Conservation (phyloP, 2,329 filamentous ascomycete species). For the Penicillium frequentans region DNA sequence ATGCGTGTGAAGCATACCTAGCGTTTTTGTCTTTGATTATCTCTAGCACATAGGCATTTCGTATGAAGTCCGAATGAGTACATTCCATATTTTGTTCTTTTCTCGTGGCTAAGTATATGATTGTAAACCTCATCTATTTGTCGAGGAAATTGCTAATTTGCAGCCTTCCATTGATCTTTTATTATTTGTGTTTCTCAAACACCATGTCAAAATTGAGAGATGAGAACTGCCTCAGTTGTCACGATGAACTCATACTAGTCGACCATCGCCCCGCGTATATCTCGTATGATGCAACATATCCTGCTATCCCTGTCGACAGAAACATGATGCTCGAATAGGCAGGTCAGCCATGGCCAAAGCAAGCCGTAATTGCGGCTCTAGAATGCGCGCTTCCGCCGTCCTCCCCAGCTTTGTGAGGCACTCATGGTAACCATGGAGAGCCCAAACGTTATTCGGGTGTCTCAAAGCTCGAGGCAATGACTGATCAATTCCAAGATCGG, state of each 20-base stretch:
- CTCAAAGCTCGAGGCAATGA: constrained; percentile 63
- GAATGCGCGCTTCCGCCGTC: constrained; percentile 46
- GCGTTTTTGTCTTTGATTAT: neutral
- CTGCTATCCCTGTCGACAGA: constrained; percentile 44
- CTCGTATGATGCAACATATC: neutral
- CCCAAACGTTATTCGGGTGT: constrained; percentile 75
- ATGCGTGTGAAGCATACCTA: constrained; percentile 18
- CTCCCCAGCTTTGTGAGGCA: constrained; percentile 60
- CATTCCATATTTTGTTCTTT: constrained; percentile 6
- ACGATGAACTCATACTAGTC: too few relatives aligned
- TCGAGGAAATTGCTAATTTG: too few relatives aligned
- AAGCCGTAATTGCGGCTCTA: constrained; percentile 51
- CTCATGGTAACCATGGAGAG: constrained; percentile 71
- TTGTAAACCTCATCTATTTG: neutral
- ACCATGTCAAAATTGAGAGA: too few relatives aligned
- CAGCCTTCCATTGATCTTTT: too few relatives aligned
- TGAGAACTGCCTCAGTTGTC: too few relatives aligned
- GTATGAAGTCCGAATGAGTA: neutral
- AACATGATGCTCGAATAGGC: constrained; percentile 59
- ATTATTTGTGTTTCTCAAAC: too few relatives aligned
- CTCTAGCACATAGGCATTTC: constrained; percentile 3
- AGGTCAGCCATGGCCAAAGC: constrained; percentile 61
- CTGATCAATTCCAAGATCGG: constrained; percentile 60
- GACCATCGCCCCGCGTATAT: neutral
- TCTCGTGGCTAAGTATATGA: neutral